Evolutionary conservation across 2,329 filamentous ascomycete species (phyloP), one percentile per base, ranked within the genome.

Genomic region (Aspergillus versicolor): DNA sequence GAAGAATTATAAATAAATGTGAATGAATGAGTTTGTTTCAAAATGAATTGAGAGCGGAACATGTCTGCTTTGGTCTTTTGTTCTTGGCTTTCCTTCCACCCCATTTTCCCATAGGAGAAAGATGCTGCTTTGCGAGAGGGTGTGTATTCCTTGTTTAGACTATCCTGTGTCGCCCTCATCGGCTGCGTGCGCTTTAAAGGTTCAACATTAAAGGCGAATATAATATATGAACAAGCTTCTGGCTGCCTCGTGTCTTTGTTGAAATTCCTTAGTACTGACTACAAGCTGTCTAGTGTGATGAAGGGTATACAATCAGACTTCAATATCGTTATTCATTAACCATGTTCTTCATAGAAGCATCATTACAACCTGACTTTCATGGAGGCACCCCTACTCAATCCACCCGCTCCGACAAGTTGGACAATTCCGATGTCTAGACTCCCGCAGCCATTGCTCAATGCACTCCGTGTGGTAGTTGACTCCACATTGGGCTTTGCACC

Each of bases 151-250:
- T 27, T 19, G 30, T 56, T 50, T 56, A 56, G 54, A 56, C 47
- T 52, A 49, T 34, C 42, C 44, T 55, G 38, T 34, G 43, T 38
- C 44, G 48, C 54, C 54, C 48, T 57, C 48, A 48, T 52, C 37
- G 49, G 47, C 47, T 34, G 40, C 15, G 38, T 41, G 40, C 48
- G 42, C 52, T 56, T 45, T 56, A 32, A 52, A 57, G 43, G 38
- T 57, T 59, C 57, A 59, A 59, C 49, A 59, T 41, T 37, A 15
- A 52, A 44, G 32, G 52, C 47, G 43, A 50, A 56, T 50, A 24
- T 43, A 56, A 52, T 46, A 41, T 46, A 15, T 47, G 15, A 11
- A 11, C 38, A 27, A 11, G 38, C 9, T 19, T 27, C 24, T 4
- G 4, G 27, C 9, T 30, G 27, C 27, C 27, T 11, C 27, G 27